A percentile compares a stretch with the other conserved stretches of the same genome.
phyloP scores from a whole-genome alignment of 768 basidiomycete genomes.

The Antrodiella citrinella region DNA sequence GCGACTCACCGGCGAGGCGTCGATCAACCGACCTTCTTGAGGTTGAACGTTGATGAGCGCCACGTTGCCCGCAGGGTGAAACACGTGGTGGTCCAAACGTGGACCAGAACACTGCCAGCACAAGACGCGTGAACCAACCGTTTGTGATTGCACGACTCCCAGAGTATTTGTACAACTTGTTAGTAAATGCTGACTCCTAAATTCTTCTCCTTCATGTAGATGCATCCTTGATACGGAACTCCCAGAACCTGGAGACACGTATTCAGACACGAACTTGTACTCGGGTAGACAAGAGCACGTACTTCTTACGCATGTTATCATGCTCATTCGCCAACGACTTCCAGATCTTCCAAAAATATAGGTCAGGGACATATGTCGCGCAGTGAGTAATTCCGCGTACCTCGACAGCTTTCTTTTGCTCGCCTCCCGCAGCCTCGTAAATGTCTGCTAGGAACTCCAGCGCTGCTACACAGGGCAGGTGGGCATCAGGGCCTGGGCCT shows the following conservation, averaged over 20 bases:
- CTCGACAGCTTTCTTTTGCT: slow-evolving; percentile 30
- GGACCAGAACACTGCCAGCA: too few species aligned
- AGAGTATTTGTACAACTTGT: neutral
- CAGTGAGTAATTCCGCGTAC: slow-evolving; percentile 14
- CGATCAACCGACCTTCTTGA: too few species aligned
- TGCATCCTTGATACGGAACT: slow-evolving; percentile 8
- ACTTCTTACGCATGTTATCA: slow-evolving; percentile 77
- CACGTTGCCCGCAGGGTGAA: too few species aligned
- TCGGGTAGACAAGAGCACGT: slow-evolving; percentile 14
- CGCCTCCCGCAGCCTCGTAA: slow-evolving; percentile 49
- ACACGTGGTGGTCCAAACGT: too few species aligned
- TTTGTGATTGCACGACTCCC: neutral
- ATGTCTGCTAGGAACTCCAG: slow-evolving; percentile 83
- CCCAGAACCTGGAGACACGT: slow-evolving; percentile 8
- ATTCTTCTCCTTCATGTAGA: neutral
- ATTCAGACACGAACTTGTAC: slow-evolving; percentile 1
- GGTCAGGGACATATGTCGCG: neutral
- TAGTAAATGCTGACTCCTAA: too few species aligned
- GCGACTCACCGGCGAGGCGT: too few species aligned
- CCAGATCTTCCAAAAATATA: slow-evolving; percentile 46
- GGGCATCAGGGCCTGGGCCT: slow-evolving; percentile 50
- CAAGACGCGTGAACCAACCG: too few species aligned
- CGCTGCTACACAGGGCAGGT: slow-evolving; percentile 71
- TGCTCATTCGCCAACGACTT: slow-evolving; percentile 57
- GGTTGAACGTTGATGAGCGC: too few species aligned